These are phyloP conservation scores for Tilletia horrida DNA, from an alignment of 1,284 basidiomycete genomes.

Conservation along the genomic window DNA sequence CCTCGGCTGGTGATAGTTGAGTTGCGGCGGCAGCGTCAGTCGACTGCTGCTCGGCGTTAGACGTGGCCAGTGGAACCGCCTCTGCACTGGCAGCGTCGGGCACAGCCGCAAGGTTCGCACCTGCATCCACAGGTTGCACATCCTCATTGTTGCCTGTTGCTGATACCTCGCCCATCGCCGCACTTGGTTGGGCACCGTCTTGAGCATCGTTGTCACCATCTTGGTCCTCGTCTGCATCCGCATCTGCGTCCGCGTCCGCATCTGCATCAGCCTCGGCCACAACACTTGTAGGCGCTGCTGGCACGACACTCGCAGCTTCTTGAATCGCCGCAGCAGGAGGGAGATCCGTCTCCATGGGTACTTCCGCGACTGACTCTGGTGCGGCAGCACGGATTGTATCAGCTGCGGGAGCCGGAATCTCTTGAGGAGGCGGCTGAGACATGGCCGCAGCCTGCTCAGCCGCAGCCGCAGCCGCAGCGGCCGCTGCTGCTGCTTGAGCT, in stretches of 20 bases:
- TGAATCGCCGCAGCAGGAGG: background rate
- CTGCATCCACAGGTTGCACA: too few species aligned
- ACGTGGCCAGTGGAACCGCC: too few species aligned
- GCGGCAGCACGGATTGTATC: background rate
- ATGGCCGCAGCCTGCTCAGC: constrained; percentile 6
- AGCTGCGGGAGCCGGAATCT: background rate
- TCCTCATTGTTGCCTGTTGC: too few species aligned
- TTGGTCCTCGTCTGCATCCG: constrained; percentile 13
- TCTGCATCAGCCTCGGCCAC: constrained; percentile 13
- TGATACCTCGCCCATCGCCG: too few species aligned
- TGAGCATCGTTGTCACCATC: constrained; percentile 1
- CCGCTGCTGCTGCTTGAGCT: constrained; percentile 19
- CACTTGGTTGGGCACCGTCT: background rate
- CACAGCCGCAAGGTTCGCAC: too few species aligned
- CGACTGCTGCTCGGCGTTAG: too few species aligned
- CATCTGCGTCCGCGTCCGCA: constrained; percentile 18
- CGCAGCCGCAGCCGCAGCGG: constrained; percentile 8
- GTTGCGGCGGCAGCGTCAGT: too few species aligned
- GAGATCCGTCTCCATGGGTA: background rate
- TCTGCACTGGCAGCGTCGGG: too few species aligned
- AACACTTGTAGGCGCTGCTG: constrained; percentile 9
- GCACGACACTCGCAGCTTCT: background rate
- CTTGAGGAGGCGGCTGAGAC: constrained; percentile 7
- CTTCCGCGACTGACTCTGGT: background rate
- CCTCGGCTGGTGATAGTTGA: too few species aligned